Evolutionary conservation across 2,329 filamentous ascomycete genomes (phyloP).

Genomic region (Arthroderma uncinatum): DNA sequence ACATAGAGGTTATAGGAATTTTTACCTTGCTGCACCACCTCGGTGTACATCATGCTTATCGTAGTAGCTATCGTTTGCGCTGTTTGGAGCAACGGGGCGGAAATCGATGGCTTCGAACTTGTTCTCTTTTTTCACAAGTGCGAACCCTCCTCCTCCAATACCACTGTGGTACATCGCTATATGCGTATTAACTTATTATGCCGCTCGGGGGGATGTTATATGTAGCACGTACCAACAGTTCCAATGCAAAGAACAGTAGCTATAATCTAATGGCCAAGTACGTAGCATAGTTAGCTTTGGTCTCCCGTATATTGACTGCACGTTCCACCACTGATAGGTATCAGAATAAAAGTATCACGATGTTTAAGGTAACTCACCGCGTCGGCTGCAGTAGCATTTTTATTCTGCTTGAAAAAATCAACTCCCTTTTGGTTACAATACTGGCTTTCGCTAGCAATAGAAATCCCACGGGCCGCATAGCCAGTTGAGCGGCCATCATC

Average conservation of each 20-base stretch:
- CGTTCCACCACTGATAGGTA: too few relatives aligned
- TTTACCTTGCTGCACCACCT: not conserved
- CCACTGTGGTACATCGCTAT: constrained; percentile 64
- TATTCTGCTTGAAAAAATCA: constrained; percentile 43
- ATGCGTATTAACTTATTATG: not conserved
- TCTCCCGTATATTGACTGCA: too few relatives aligned
- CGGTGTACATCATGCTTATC: not conserved
- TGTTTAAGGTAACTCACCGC: constrained; percentile 40
- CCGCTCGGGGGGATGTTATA: not conserved
- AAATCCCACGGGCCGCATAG: not conserved
- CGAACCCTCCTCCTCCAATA: constrained; percentile 83
- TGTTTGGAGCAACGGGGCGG: constrained; percentile 63
- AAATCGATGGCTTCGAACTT: constrained; percentile 81
- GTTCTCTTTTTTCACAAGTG: constrained; percentile 56
- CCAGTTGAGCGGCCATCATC: not conserved
- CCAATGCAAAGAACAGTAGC: constrained; percentile 65
- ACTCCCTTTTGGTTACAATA: constrained; percentile 60
- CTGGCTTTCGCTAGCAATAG: constrained; percentile 50
- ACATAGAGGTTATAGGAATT: not conserved
- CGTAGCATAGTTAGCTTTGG: not conserved
- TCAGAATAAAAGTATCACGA: not conserved
- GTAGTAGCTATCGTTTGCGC: not conserved
- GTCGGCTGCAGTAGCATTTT: constrained; percentile 61
- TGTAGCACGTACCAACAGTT: constrained; percentile 44
- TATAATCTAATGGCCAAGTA: constrained; percentile 40